Base-by-base conservation (phyloP, 345 rosid species). In the Erodium maritimum region DNA sequence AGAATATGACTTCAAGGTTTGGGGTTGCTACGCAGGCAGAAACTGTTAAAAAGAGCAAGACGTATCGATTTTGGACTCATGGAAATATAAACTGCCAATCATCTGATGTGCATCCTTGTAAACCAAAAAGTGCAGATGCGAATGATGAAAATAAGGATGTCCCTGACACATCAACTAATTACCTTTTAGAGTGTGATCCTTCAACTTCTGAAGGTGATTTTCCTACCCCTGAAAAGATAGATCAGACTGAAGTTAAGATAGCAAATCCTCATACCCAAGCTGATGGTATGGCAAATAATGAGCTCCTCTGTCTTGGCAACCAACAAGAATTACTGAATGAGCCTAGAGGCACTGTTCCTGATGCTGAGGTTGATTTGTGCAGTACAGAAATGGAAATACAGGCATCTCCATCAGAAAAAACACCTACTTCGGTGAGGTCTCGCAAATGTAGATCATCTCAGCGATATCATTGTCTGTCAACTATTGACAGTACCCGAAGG, bases 21-120 rank as follows among this genome's bases (percentile, higher is more conserved):
- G 96, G 96, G 71, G 79, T 87, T 88, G 82, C 77, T 70, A 61
- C 72, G 54, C 84, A 82, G 69, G 79, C 84, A 68, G 88, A 87
- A 67, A 86, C 71, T 72, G 80, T 76, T 66, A 80, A 77, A 34
- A 93, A 74, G 72, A 82, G 86, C 50, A 71, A 71, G 51, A 86
- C 75, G 58, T 87, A 68, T 75, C 85, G 90, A 59, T 84, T 82
- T 70, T 75, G 96, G 94, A 82, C 95, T 24, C 72, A 86, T 70
- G 71, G 71, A 57, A 77, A 77, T 74, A 71, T 71, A 50, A 72
- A 66, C 67, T 63, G 71, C 34, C 69, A 69, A 54, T 69, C 79
- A 58, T 71, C 78, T 73, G 75, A 75, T 72, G 74, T 67, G 59
- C 69, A 73, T 71, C 62, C 74, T 48, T 67, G 67, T 59, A 74